These are phyloP conservation scores for Begonia masoniana DNA, from an alignment of 306 rosid genomes.

Conservation along the genomic window DNA sequence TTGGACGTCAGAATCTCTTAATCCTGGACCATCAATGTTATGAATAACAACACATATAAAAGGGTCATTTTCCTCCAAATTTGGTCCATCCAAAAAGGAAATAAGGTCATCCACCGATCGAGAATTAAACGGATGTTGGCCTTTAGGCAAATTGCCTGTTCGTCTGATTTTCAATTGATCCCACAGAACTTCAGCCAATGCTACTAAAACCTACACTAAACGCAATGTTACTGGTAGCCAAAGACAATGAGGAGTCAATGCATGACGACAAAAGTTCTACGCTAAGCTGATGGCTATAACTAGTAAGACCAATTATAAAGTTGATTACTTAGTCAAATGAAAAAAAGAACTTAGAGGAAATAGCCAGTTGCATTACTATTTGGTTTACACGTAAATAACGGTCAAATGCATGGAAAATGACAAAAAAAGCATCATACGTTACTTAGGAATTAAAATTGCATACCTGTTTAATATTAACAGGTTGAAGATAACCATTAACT, in stretches of 20 bases:
- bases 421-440: no score
- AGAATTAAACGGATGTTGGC: constrained; percentile 43
- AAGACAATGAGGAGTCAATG: no score
- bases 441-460: no score
- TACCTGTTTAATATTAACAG: constrained; percentile 79
- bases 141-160: constrained; percentile 30
- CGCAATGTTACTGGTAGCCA: background rate
- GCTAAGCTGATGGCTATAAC: no score
- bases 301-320: no score
- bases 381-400: no score
- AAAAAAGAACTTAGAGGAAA: no score
- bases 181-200: constrained; percentile 59
- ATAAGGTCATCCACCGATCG: constrained; percentile 74
- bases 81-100: constrained; percentile 48
- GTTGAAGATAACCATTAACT: constrained; percentile 80
- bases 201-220: constrained; percentile 45
- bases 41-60: constrained; percentile 56
- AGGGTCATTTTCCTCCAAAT: constrained; percentile 29
- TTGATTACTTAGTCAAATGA: no score
- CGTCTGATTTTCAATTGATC: constrained; percentile 54
- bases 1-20: constrained; percentile 75
- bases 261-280: no score
- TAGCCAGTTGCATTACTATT: no score
- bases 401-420: no score
- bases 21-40: constrained; percentile 88